Evolutionary conservation across 2,329 filamentous ascomycete genomes (phyloP).

Genomic region (Trichoderma atroviride): DNA sequence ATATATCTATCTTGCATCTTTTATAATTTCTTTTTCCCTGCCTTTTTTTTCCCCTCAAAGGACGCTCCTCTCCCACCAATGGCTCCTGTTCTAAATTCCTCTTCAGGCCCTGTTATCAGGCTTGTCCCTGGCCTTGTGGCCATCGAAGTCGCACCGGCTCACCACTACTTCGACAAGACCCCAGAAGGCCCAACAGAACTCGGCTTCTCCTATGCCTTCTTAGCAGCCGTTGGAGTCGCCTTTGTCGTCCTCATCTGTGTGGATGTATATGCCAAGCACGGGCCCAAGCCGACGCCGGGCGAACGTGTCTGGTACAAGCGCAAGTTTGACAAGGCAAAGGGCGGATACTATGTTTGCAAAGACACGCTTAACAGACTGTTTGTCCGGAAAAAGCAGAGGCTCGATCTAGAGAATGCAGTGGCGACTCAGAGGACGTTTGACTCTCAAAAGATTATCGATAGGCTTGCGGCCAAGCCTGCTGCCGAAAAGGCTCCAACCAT

Average conservation of each 20-base stretch:
- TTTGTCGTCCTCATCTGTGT: background rate
- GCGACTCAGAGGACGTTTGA: background rate
- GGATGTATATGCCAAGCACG: slow-evolving; percentile 11
- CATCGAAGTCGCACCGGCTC: background rate
- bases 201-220: background rate
- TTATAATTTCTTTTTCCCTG: too few relatives aligned
- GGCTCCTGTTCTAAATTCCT: background rate
- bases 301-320: background rate
- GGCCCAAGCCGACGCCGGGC: background rate
- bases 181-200: background rate
- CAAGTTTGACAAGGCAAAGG: background rate
- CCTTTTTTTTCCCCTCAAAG: too few relatives aligned
- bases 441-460: background rate
- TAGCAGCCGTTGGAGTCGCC: background rate
- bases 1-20: background rate
- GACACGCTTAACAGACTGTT: background rate
- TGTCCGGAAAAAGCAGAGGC: background rate
- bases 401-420: background rate
- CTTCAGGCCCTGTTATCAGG: background rate
- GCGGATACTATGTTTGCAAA: background rate
- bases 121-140: background rate
- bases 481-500: background rate
- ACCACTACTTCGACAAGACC: background rate
- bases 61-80: background rate
- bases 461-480: slow-evolving; percentile 5